Evolutionary conservation across 2,329 filamentous ascomycete genomes (phyloP).

Genomic region (Aspergillus uvarum): DNA sequence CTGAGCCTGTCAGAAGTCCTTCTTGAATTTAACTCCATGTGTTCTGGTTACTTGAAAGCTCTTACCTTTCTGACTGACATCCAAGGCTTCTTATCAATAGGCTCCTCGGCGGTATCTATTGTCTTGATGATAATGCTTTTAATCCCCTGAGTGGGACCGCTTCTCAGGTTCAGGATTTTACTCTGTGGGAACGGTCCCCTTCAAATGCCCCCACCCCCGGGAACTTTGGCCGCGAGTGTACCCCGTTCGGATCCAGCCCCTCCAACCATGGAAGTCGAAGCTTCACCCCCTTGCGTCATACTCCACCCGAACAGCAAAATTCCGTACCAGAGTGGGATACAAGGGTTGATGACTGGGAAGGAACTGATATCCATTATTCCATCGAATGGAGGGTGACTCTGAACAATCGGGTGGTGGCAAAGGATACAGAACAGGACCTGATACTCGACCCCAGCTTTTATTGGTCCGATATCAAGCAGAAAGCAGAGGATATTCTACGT

Average conservation of each 20-base stretch:
- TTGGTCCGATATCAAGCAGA: slow-evolving; percentile 11
- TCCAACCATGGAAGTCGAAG: not conserved
- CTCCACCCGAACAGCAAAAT: not conserved
- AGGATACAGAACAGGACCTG: slow-evolving; percentile 12
- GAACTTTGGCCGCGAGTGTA: too few relatives aligned
- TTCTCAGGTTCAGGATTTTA: too few relatives aligned
- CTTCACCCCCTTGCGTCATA: not conserved
- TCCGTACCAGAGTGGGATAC: not conserved
- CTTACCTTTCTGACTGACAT: too few relatives aligned
- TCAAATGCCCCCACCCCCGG: too few relatives aligned
- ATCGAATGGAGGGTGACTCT: slow-evolving; percentile 11
- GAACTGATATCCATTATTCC: not conserved
- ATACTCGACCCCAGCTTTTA: slow-evolving; percentile 3
- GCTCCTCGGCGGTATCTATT: too few relatives aligned
- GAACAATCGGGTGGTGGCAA: slow-evolving; percentile 5
- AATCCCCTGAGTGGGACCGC: too few relatives aligned
- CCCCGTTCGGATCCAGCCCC: not conserved
- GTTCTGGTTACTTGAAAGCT: too few relatives aligned
- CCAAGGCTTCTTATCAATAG: too few relatives aligned
- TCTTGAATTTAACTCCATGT: too few relatives aligned
- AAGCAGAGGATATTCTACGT: slow-evolving; percentile 16
- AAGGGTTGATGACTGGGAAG: not conserved
- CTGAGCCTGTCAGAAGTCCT: too few relatives aligned
- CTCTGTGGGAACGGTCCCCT: too few relatives aligned
- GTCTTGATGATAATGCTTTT: too few relatives aligned